Base-by-base conservation (phyloP, 1,284 basidiomycete genomes). In the Schizophyllum commune region DNA sequence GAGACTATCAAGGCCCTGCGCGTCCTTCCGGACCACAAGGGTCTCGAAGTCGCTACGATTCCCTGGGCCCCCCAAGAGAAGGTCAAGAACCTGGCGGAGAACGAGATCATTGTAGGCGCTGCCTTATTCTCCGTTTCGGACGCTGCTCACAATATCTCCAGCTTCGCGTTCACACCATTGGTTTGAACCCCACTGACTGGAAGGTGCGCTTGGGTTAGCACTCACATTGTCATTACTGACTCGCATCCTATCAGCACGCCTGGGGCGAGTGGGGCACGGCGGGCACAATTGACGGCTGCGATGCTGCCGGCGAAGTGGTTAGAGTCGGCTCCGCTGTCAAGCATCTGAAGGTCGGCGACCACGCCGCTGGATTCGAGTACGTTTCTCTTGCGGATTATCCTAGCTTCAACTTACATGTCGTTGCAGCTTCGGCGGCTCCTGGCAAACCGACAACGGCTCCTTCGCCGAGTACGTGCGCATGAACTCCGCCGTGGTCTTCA, bases 261-360 rank as follows among this genome's bases (percentile, higher is more conserved):
- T 17, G 17, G 17, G 39, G 39, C 9, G 39, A 47, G 9, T 47
- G 39, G 39, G 39, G 39, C 8, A 58, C 59, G n/a, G 32, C 55
- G 47, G 62, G 58, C 39, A 32, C 59, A 5, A 55, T 63, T n/a
- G 19, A 19, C 15, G 79, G 79, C 27, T 77, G 75, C 57, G 81
- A 83, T 69, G 80, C 76, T 60, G 68, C 70, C 11, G 82, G 81
- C n/a, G 69, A 65, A 1, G 74, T 83, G 61, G 75, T 73, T 33
- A 67, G 69, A 47, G 61, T 78, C 47, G 76, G 76, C 11, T 56
- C 64, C 2, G 71, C 67, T 3, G 71, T 74, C 58, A 63, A 58
- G 21, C 21, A 61, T 22, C 52, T 63, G 61, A 68, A 73, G 27
- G 68, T 75, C 21, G 81, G 81, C 5, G 74, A 79, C 62, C 73